phyloP scores from a whole-genome alignment of 2,329 filamentous ascomycete genomes.

The Pyricularia pennisetigena region DNA sequence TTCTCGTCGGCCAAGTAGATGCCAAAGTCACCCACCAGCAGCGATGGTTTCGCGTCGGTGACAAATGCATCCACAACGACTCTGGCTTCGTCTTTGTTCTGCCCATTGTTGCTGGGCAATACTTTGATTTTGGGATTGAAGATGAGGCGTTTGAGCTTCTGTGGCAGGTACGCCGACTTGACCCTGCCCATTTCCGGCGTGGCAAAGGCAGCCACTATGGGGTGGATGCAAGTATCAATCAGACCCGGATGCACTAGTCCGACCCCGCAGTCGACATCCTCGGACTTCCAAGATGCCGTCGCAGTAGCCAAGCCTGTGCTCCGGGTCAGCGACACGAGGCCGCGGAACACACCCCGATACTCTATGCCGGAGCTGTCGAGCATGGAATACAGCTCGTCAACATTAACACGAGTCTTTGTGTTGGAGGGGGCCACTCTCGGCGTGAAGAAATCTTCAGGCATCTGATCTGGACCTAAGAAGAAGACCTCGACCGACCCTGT shows the following conservation, averaged over 20 bases:
- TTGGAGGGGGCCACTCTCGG: not conserved
- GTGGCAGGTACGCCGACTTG: constrained; percentile 3
- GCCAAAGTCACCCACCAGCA: not conserved
- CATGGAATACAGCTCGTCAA: not conserved
- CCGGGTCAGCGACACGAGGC: not conserved
- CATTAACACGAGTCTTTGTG: not conserved
- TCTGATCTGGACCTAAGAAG: not conserved
- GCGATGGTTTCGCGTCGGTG: not conserved
- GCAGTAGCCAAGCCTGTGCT: constrained; percentile 1
- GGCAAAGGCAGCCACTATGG: constrained; percentile 2
- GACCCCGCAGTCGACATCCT: not conserved
- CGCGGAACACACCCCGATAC: not conserved
- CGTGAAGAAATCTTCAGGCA: not conserved
- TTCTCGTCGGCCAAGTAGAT: not conserved
- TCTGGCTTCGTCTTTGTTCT: not conserved
- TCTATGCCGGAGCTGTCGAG: not conserved
- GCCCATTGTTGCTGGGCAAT: not conserved
- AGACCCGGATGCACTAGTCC: not conserved
- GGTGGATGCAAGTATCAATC: constrained; percentile 3
- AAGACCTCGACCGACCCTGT: not conserved
- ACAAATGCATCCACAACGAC: not conserved
- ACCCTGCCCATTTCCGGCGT: constrained; percentile 1
- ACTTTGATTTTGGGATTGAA: not conserved
- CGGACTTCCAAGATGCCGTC: constrained; percentile 1
- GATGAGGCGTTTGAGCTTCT: not conserved